Conservation (phyloP, 352 stramenopile species). For the Phytophthora sp. region DNA sequence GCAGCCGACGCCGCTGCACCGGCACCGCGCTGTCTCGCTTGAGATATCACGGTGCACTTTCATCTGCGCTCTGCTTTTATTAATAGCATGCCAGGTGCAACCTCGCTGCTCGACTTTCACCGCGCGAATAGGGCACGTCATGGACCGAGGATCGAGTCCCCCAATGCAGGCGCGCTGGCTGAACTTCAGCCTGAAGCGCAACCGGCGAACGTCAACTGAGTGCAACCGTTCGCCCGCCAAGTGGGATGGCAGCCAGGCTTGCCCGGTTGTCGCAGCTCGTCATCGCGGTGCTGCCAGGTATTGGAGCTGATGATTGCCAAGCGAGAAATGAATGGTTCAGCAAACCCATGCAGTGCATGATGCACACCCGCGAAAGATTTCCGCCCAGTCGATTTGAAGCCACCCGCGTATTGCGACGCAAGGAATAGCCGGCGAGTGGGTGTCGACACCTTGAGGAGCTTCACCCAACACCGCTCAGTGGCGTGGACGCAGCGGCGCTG, state of each 20-base stretch:
- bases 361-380: conserved; percentile 24
- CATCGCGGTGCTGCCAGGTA: conserved; percentile 18
- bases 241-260: conserved; percentile 23
- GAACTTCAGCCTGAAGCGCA: too few relatives aligned
- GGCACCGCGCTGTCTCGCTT: too few relatives aligned
- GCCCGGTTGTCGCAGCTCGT: conserved; percentile 26
- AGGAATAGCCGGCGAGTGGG: neutral
- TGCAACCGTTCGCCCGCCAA: conserved; percentile 8
- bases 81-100: too few relatives aligned
- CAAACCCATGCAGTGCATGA: neutral
- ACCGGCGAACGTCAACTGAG: conserved; percentile 6
- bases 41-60: too few relatives aligned
- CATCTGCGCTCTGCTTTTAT: neutral
- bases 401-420: conserved; percentile 6
- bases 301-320: conserved; percentile 8
- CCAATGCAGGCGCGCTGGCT: too few relatives aligned
- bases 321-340: conserved; percentile 14
- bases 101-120: too few relatives aligned
- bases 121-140: too few relatives aligned
- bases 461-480: conserved; percentile 16
- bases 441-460: conserved; percentile 8
- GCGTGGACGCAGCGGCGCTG: neutral
- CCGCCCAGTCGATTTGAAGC: conserved; percentile 28
- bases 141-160: too few relatives aligned
- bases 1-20: neutral